Percentiles rank a stretch among this genome's conserved stretches.
Conservation (phyloP, 192 early-diverging fungal genomes). For the Oehlia diaphana region DNA sequence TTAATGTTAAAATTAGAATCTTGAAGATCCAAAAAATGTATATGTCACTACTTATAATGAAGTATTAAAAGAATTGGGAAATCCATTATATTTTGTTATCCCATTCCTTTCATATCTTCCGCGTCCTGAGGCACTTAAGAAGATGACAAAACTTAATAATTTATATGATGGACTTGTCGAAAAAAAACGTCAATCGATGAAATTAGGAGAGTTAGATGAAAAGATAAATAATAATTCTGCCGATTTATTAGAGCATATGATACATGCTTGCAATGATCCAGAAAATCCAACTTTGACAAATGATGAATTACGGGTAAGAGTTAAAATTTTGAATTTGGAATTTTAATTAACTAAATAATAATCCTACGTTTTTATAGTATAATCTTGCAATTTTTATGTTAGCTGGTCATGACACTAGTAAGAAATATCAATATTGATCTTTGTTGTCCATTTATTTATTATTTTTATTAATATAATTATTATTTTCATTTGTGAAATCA, state of each 20-base stretch:
- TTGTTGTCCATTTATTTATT: neutral
- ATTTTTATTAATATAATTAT: neutral
- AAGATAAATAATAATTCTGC: no score
- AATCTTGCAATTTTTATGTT: conserved; percentile 1
- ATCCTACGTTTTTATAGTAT: neutral
- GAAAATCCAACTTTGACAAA: neutral
- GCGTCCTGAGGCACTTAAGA: neutral
- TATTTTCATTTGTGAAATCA: neutral
- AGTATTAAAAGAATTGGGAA: neutral
- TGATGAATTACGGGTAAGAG: no score
- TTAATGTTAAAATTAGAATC: neutral
- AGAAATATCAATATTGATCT: neutral
- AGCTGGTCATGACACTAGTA: conserved; percentile 4
- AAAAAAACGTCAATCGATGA: neutral
- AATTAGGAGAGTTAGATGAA: neutral
- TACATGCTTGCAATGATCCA: neutral
- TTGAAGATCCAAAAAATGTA: neutral
- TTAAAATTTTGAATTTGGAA: no score
- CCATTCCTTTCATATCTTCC: neutral
- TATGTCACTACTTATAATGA: neutral
- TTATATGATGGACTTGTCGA: neutral
- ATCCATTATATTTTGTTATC: neutral
- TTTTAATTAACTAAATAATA: neutral
- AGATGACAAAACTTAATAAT: neutral
- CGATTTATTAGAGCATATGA: neutral